A percentile compares a stretch with the other conserved stretches of the same genome.
Evolutionary conservation across 83 land plant genomes (phyloP).

Genomic region (Picea mariana): DNA sequence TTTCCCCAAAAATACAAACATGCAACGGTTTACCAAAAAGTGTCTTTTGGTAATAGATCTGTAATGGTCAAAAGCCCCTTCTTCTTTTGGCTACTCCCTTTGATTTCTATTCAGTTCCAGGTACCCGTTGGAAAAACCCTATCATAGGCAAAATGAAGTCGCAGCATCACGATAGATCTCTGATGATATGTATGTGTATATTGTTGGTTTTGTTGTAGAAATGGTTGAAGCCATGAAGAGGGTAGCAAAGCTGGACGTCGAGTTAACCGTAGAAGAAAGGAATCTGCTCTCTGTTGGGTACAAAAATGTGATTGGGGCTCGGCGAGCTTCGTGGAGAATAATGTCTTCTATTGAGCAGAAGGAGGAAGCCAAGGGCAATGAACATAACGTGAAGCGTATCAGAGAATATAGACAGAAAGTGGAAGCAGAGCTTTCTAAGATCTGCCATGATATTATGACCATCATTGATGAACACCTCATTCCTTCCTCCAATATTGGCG

Average conservation of each 20-base stretch:
- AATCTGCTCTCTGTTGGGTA: slow-evolving; percentile 60
- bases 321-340: slow-evolving; percentile 63
- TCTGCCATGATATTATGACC: slow-evolving; percentile 46
- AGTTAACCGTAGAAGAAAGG: slow-evolving; percentile 60
- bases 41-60: too few species aligned
- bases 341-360: slow-evolving; percentile 60
- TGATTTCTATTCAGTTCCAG: too few species aligned
- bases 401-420: slow-evolving; percentile 57
- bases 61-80: too few species aligned
- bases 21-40: too few species aligned
- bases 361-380: slow-evolving; percentile 57
- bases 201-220: slow-evolving; percentile 23
- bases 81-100: too few species aligned
- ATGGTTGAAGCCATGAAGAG: slow-evolving; percentile 70
- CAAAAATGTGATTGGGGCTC: slow-evolving; percentile 58
- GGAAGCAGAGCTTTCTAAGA: slow-evolving; percentile 46
- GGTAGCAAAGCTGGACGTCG: slow-evolving; percentile 55
- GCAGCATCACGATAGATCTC: too few species aligned
- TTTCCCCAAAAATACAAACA: too few species aligned
- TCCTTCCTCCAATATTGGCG: slow-evolving; percentile 47
- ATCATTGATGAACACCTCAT: slow-evolving; percentile 59
- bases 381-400: slow-evolving; percentile 43
- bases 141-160: too few species aligned
- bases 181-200: too few species aligned
- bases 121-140: too few species aligned